These are phyloP conservation scores for Solanum chaucha DNA, from an alignment of 257 asterid genomes.

Conservation along the genomic window DNA sequence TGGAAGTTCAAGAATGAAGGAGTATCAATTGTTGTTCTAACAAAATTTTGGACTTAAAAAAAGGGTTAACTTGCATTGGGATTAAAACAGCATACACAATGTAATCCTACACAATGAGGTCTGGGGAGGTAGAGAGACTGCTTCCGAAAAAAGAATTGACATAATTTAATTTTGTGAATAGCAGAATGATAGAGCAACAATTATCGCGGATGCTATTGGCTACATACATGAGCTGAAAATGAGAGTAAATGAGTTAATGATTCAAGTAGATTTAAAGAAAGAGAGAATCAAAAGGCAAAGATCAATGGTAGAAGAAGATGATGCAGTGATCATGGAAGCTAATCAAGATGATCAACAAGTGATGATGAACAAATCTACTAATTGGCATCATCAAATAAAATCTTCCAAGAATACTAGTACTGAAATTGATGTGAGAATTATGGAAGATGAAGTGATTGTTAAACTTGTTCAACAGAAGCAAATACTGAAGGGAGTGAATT, in stretches of 20 bases:
- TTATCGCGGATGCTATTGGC: slow-evolving; percentile 42
- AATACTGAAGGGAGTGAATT: slow-evolving; percentile 40
- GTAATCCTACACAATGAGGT: neutral
- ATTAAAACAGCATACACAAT: neutral
- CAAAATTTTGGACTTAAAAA: slow-evolving; percentile 35
- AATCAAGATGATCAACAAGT: slow-evolving; percentile 8
- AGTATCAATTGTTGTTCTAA: slow-evolving; percentile 19
- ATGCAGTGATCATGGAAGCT: slow-evolving; percentile 5
- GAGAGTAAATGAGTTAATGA: slow-evolving; percentile 35
- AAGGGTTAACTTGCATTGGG: slow-evolving; percentile 8
- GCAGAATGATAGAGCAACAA: slow-evolving; percentile 52
- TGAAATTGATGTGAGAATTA: slow-evolving; percentile 69
- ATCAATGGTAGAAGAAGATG: slow-evolving; percentile 6
- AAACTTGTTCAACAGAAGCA: slow-evolving; percentile 59
- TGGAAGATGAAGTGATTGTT: slow-evolving; percentile 69
- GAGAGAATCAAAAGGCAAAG: slow-evolving; percentile 59
- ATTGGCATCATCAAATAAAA: slow-evolving; percentile 17
- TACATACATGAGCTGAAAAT: slow-evolving; percentile 61
- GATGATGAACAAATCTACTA: slow-evolving; percentile 23
- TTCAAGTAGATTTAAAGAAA: slow-evolving; percentile 44
- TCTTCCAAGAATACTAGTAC: slow-evolving; percentile 20
- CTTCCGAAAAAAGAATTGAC: neutral
- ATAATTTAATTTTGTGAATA: neutral
- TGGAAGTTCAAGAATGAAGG: slow-evolving; percentile 7
- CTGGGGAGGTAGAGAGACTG: neutral